Base-by-base conservation (phyloP, 2,329 filamentous ascomycete species). In the Penicillium italicum region DNA sequence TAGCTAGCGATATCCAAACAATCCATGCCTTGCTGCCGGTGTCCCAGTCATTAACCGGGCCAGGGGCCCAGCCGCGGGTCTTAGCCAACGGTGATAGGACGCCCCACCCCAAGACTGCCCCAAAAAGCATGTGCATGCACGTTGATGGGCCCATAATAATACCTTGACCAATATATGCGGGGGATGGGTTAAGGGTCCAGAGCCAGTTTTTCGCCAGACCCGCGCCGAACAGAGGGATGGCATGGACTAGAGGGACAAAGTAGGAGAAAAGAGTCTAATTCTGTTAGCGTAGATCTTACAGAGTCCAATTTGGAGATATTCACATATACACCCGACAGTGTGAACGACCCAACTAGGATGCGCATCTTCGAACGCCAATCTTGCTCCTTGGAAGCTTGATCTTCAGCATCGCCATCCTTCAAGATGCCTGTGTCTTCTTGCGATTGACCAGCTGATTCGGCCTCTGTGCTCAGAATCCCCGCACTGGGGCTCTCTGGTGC, bases 131-230 rank as follows among this genome's bases (percentile, higher is more conserved):
- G 65, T 97, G 93, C 50, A 96, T 81, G 3, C 93, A 97, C 0
- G 94, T 99, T 37, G 91, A 88, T 4, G 93, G 90, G 0, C 94
- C 94, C 94, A 99, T 99, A 68, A 99, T 97, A 59, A 99, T 95
- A 11, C 94, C 94, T 75, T 99, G 94, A 0, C 94, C 94, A 26
- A 97, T 86, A 71, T 99, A 99, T 2, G 94, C 94, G n/a, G 96
- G 87, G 43, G 91, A 97, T 0, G 94, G 94, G 63, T 99, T 99
- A 7, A 99, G 78, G 0, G 90, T 94, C 94, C 94, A 99, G 1
- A 97, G 82, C 93, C 93, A 99, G 2, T 84, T 84, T 1, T 83
- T 76, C 0, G 91, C 91, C 7, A 95, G 82, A 2, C 82, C 75
- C 0, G 82, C 76, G 0, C 94, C 94, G 63, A 97, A 90, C 26